Conservation (phyloP, 2,329 filamentous ascomycete species). For the Atkinsonella hypoxylon region DNA sequence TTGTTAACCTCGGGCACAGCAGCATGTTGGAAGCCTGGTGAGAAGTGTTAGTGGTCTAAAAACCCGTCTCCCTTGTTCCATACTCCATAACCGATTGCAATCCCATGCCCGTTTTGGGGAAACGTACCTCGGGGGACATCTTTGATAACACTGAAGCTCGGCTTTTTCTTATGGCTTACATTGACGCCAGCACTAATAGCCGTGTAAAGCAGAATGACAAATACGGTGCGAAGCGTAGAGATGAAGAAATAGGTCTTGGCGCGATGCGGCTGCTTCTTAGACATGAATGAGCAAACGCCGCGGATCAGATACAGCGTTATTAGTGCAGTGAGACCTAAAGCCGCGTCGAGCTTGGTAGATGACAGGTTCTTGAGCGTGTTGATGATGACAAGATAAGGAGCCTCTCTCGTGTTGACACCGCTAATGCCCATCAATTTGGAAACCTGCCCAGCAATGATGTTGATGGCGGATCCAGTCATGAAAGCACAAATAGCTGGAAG, state of each 20-base stretch:
- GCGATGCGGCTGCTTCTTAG: constrained; percentile 52
- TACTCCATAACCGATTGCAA: background rate
- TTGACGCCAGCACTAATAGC: constrained; percentile 64
- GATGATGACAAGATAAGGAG: constrained; percentile 38
- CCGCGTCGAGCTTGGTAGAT: constrained; percentile 51
- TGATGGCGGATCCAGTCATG: constrained; percentile 41
- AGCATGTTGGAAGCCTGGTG: constrained; percentile 55
- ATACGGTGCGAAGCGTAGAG: constrained; percentile 65
- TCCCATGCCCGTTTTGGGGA: background rate
- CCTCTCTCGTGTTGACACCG: constrained; percentile 35
- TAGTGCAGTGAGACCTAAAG: constrained; percentile 60
- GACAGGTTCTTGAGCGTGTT: constrained; percentile 35
- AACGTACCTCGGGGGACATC: constrained; percentile 52
- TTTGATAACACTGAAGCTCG: constrained; percentile 52
- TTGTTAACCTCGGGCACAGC: constrained; percentile 50
- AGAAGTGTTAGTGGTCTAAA: constrained; percentile 1
- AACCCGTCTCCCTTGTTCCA: too few species aligned
- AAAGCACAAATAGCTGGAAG: constrained; percentile 40
- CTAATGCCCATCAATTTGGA: constrained; percentile 38
- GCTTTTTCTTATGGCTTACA: constrained; percentile 40
- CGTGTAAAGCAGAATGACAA: constrained; percentile 72
- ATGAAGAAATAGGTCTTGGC: constrained; percentile 68
- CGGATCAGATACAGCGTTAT: constrained; percentile 58
- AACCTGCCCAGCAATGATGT: constrained; percentile 37
- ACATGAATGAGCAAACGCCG: constrained; percentile 46